Percentiles rank a stretch among this genome's conserved stretches.
Conservation (phyloP, 805 yeast genomes). For the Torulaspora franciscae region DNA sequence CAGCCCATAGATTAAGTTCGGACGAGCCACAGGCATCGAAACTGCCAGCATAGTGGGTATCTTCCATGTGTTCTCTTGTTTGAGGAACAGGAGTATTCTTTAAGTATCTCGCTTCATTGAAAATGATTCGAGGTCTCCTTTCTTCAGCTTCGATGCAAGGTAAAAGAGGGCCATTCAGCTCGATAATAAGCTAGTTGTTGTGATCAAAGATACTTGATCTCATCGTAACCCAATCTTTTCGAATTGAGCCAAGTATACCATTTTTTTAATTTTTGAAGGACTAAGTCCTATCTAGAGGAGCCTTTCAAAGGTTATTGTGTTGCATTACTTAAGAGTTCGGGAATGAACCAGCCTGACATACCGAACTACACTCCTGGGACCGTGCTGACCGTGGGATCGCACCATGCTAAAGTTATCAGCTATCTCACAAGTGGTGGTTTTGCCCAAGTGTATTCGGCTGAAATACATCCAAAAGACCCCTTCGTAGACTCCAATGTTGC, state of each 20-base stretch:
- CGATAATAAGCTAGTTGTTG: background rate
- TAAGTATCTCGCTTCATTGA: background rate
- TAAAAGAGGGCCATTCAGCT: background rate
- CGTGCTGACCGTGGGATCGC: conserved; percentile 75
- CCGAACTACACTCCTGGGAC: conserved; percentile 73
- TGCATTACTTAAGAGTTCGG: background rate
- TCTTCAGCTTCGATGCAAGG: background rate
- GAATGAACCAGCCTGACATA: conserved; percentile 48
- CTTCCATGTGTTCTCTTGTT: background rate
- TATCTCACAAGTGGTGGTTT: conserved; percentile 90
- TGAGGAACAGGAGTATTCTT: conserved; percentile 1
- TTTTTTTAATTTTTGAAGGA: background rate
- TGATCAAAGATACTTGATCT: background rate
- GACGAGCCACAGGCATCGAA: background rate
- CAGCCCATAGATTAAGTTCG: background rate
- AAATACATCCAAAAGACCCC: conserved; percentile 53
- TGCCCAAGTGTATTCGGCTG: conserved; percentile 88
- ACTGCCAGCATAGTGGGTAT: background rate
- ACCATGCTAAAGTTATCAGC: conserved; percentile 58
- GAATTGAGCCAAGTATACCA: background rate
- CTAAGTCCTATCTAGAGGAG: background rate
- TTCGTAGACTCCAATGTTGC: conserved; percentile 52
- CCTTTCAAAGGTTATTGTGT: background rate
- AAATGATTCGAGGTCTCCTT: background rate
- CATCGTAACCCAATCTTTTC: background rate